Evolutionary conservation across 2,329 filamentous ascomycete species (phyloP), one percentile per base, ranked within the genome.

Genomic region (Phialophora chinensis): DNA sequence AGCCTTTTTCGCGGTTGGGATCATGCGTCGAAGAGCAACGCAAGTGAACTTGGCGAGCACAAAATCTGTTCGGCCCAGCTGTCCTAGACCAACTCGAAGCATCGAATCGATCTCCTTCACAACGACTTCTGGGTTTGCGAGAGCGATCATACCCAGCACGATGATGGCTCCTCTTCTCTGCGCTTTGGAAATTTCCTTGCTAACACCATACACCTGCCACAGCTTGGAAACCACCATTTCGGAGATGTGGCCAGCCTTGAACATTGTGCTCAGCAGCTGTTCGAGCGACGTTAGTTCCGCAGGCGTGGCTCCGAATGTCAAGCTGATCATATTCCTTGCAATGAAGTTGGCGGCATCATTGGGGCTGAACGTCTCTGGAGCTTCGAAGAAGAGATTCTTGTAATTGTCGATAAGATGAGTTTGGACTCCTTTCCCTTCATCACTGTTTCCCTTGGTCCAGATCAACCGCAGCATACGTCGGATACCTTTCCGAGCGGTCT

Each of bases 371-470:
- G 89, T 89, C 67, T 93, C 92, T 0, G 95, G 95, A 0, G 96
- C 93, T 75, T 97, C 92, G 74, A 99, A 99, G 80, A 98, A 99
- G 0, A 99, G 86, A 23, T 92, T 89, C 76, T 91, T 95, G 82
- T 99, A 99, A 78, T 92, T 97, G 73, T 99, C 95, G 71, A 99
- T 97, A 33, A 99, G 85, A 78, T 99, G 95, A 1, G 91, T 91
- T 77, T 99, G 96, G 1, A 99, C 93, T 63, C 95, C 95, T 80
- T 98, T 99, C 74, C 96, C 95, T 83, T 99, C 96, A 74, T 99
- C 95, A 74, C 93, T 98, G 80, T 98, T 99, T 73, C 95, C 94
- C 80, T 99, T 99, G 70, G 95, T 99, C 95, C 95, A 99, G 77
- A 99, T 99, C 23, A 99, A 84, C 61, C 94, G 90, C 69, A 99